phyloP scores from a whole-genome alignment of 2,329 filamentous ascomycete species.

The Fusarium dlaminii region DNA sequence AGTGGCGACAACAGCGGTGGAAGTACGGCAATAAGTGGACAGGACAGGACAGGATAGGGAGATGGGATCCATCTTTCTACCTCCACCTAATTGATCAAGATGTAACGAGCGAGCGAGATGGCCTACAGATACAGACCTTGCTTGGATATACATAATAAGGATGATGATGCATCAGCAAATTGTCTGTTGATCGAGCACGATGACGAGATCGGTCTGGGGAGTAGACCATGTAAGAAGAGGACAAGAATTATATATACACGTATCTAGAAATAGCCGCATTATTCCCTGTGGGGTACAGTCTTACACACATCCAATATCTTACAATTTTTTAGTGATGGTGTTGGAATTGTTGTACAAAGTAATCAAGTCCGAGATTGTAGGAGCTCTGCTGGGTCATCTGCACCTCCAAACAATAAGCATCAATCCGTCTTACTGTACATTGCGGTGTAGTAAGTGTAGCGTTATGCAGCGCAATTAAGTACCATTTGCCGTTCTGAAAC shows the following conservation, averaged over 20 bases:
- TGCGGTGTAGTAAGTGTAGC: background rate
- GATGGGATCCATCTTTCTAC: background rate
- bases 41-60: background rate
- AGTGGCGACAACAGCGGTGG: conserved; percentile 24
- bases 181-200: background rate
- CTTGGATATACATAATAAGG: conserved; percentile 3
- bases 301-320: conserved; percentile 21
- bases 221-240: background rate
- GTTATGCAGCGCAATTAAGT: background rate
- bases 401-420: conserved; percentile 14
- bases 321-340: background rate
- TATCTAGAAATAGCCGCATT: background rate
- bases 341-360: background rate
- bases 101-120: background rate
- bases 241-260: background rate
- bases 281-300: conserved; percentile 3
- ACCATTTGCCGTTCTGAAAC: background rate
- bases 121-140: background rate
- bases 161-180: conserved; percentile 18
- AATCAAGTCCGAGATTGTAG: conserved; percentile 10
- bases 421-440: conserved; percentile 22
- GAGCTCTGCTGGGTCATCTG: conserved; percentile 3
- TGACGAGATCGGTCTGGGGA: conserved; percentile 10
- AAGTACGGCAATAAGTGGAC: conserved; percentile 21
- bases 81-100: conserved; percentile 2